Base-by-base conservation (phyloP, 768 basidiomycete genomes). In the Dendrothele bispora region DNA sequence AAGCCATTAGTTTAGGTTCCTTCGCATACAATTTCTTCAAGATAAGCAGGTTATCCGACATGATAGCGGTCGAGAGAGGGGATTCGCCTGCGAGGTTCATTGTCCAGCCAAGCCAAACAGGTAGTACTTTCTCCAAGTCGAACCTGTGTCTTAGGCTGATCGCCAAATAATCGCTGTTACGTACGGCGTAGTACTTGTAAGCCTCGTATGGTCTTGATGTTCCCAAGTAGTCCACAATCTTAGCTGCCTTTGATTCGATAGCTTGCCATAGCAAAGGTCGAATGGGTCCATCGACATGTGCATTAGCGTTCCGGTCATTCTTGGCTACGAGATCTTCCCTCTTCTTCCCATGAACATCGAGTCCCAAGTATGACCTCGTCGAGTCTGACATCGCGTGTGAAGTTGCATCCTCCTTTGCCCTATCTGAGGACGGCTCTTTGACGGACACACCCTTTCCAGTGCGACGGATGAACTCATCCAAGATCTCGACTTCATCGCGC, bases 261-360 rank as follows among this genome's bases (percentile, higher is more conserved):
- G 81, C 81, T 14, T 47, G 55, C 80, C 80, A 82, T 2, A 81
- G 53, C 20, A 65, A 69, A 7, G 59, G 74, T 55, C 32, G 39
- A 52, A 29, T 48, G 20, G 6, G 38, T 25, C 37, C 44, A 25
- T 48, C 30, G 4, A 49, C 47, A 2, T 50, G 14, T 7, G 52
- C 35, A 18, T 43, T 37, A 2, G 72, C 73, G 48, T 77, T 69
- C 0, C 78, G 78, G 53, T 82, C 80, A 41, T 74, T 74, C 55
- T 69, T 73, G 43, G 57, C 65, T 0, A 77, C 77, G 7, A 83
- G 66, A 53, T 83, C 80, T 14, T 69, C 66, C 3, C 79, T 68
- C 55, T 84, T 83, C 67, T 80, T 82, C n/a, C 82, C 82, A 49
- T 82, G 79, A 18, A 84, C 78, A 46, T 75, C 75, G 34, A 86